Base-by-base conservation (phyloP, 805 yeast species). In the Wickerhamomyces bovis region DNA sequence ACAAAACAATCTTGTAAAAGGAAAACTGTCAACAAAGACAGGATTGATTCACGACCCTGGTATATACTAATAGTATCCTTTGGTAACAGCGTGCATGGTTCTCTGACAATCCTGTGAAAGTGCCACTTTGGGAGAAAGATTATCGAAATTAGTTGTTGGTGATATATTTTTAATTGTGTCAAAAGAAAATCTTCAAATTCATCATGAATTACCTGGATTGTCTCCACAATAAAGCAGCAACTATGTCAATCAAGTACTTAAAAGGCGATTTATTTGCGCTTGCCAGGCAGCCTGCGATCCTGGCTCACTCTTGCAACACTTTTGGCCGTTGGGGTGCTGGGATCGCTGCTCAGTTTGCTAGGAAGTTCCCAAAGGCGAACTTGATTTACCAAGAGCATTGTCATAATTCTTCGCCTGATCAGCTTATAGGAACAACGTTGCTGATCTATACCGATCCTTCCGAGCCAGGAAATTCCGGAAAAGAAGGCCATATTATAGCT, bases 291-390 rank as follows among this genome's bases (percentile, higher is more conserved):
- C 70, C 75, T 1, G 59, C 80, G 0, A 67, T 85, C 3, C 61
- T 87, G 5, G 85, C 85, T 1, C 96, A 88, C 60, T 80, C 95
- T 0, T 88, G 96, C 58, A 88, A 88, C 60, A 80, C 89, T 35
- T 69, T 71, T 22, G 96, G 95, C 0, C 57, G 71, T 1, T 88
- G 96, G 96, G 94, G 94, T 4, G 92, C 87, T 3, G 96, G 96
- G 0, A 76, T 88, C 2, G 95, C 95, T 0, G 70, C 69, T 4
- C 75, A 66, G 22, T 78, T 88, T 56, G 75, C 72, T 21, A 45
- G 54, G 16, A 62, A 67, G 41, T 87, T 73, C 61, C 89, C 88
- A 2, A 57, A 68, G 2, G 77, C 92, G 4, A 84, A 77, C 54
- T 53, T 60, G 40, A 52, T 56, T 4, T 85, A 88, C 55, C 44